phyloP scores from a whole-genome alignment of 768 basidiomycete species.

The Lactarius quietus region DNA sequence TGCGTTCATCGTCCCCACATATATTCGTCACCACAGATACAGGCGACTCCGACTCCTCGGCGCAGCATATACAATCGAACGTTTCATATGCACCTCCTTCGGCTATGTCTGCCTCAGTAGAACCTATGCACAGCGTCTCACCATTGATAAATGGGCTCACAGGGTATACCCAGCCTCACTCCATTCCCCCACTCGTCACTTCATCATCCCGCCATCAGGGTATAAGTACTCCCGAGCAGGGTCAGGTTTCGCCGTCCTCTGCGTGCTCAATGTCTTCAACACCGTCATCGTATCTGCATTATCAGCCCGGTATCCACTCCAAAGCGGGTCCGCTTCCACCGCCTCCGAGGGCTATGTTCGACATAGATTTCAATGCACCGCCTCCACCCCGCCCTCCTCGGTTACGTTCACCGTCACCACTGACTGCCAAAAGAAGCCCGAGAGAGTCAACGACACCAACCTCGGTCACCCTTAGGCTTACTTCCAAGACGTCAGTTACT shows the following conservation, averaged over 20 bases:
- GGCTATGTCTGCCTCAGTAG: conserved; percentile 31
- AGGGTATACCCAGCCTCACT: conserved; percentile 5
- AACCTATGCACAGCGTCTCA: conserved; percentile 27
- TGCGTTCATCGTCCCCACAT: conserved; percentile 33
- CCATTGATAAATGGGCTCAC: conserved; percentile 13
- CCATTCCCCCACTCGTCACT: background rate
- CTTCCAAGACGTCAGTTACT: conserved; percentile 14
- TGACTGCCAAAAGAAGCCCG: conserved; percentile 36
- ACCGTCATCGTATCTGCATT: conserved; percentile 49
- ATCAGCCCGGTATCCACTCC: conserved; percentile 65
- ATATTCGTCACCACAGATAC: conserved; percentile 15
- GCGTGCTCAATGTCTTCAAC: background rate
- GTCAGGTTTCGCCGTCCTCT: background rate
- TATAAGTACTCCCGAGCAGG: background rate
- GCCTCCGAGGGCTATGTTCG: conserved; percentile 57
- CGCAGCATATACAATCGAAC: conserved; percentile 26
- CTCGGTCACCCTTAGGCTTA: conserved; percentile 49
- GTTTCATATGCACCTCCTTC: conserved; percentile 17
- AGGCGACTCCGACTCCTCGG: background rate
- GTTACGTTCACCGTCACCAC: conserved; percentile 48
- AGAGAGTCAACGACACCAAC: conserved; percentile 21
- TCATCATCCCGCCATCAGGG: background rate
- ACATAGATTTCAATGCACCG: conserved; percentile 40
- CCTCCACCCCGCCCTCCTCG: conserved; percentile 62
- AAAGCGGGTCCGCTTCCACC: conserved; percentile 72